Evolutionary conservation across 306 rosid genomes (phyloP), one percentile per base, ranked within the genome.

Genomic region (Cicer chorassanicum): DNA sequence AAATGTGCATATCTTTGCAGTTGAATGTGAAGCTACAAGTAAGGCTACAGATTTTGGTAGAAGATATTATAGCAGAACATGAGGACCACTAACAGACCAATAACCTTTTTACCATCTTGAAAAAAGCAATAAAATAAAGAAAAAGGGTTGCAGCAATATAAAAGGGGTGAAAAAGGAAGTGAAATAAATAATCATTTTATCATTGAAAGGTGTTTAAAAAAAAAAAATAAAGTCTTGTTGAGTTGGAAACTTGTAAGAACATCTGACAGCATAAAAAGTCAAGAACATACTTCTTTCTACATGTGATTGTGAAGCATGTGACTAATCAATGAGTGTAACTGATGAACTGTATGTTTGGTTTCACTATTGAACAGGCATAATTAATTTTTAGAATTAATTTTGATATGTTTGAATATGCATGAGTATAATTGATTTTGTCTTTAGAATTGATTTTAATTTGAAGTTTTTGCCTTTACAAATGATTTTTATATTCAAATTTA

Each of bases 1-100:
- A 41, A 40, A 19, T 44, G 61, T 57, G 53, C 67, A 62, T 29
- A 51, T 71, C 29, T 29, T 70, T 50, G 39, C 36, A 24, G 77
- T 60, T 53, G 60, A 55, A 36, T 38, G 53, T 51, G 68, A 49
- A 6, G 60, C 69, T 21, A 11, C 24, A 70, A 48, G 45, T 38
- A 61, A 50, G 57, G 50, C 34, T 64, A 39, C 56, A 24, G 38
- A 40, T 48, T 29, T 55, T 71, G 65, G 43, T 56, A 19, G 1
- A 65, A 24, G 69, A 18, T 24, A 67, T 41, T 41, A 49, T 36
- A 69, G 5, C 65, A 54, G 76, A 80, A 84, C 80, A 75, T 79
- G 83, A 68, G 71, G 46, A 16, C 81, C 81, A 74, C 74, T 62
- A 38, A 42, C 13, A 11, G 41, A 73, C 14, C n/a, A 45, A 4